Evolutionary conservation across 2,329 filamentous ascomycete genomes (phyloP).

Genomic region (Beauveria varroae): DNA sequence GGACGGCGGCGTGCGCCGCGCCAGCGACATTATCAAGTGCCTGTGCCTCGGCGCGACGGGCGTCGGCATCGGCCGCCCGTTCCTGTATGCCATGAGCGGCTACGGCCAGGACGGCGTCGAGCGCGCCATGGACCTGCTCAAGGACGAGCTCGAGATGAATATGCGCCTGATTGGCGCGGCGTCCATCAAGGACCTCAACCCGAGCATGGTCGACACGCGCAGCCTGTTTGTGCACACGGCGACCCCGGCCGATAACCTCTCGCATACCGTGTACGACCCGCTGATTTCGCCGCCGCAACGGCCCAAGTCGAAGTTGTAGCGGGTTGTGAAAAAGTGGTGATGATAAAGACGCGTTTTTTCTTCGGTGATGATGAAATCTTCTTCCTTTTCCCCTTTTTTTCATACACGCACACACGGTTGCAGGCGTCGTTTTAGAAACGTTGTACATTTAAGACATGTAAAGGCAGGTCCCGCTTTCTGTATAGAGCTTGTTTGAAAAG

Average conservation of each 20-base stretch:
- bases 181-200: conserved; percentile 68
- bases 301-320: conserved; percentile 44
- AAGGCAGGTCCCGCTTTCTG: background rate
- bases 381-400: no score
- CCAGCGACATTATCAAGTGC: conserved; percentile 92
- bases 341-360: background rate
- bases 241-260: conserved; percentile 42
- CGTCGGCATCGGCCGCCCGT: conserved; percentile 89
- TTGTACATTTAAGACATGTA: background rate
- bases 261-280: conserved; percentile 44
- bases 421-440: background rate
- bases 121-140: conserved; percentile 83
- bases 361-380: background rate
- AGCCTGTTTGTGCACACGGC: conserved; percentile 52
- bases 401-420: background rate
- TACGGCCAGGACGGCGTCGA: conserved; percentile 86
- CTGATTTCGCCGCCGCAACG: conserved; percentile 45
- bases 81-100: conserved; percentile 91
- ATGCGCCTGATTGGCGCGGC: conserved; percentile 87
- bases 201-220: conserved; percentile 70
- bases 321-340: background rate
- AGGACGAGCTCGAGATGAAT: conserved; percentile 98
- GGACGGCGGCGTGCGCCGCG: conserved; percentile 83
- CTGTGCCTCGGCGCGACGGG: conserved; percentile 86
- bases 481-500: background rate